These are phyloP conservation scores for Tillandsia fasciculata DNA, from an alignment of 176 grass and related monocot genomes.

Conservation along the genomic window DNA sequence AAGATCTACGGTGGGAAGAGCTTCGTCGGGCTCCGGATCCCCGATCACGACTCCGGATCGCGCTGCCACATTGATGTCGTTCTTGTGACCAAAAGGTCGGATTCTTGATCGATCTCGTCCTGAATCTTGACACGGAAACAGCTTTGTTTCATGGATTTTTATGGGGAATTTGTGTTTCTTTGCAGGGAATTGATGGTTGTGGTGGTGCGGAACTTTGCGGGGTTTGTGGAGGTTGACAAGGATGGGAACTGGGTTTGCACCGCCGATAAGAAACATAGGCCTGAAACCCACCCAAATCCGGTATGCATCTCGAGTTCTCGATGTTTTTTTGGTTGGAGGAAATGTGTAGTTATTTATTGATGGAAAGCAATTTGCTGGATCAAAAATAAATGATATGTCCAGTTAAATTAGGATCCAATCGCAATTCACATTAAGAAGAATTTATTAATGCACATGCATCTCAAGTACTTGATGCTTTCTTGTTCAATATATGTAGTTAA, in stretches of 20 bases:
- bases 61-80: constrained; percentile 80
- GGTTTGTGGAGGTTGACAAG: constrained; percentile 55
- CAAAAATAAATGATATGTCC: no score
- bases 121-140: background rate
- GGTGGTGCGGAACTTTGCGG: constrained; percentile 55
- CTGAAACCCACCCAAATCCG: constrained; percentile 46
- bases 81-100: constrained; percentile 63
- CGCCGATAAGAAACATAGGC: constrained; percentile 53
- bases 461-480: no score
- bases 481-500: no score
- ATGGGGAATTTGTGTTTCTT: constrained; percentile 8
- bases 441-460: background rate
- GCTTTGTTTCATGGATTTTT: constrained; percentile 1
- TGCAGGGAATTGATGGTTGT: constrained; percentile 85
- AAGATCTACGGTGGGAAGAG: constrained; percentile 70
- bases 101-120: background rate
- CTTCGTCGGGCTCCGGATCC: constrained; percentile 88
- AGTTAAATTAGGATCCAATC: no score
- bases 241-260: constrained; percentile 71
- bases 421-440: no score
- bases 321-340: background rate
- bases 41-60: constrained; percentile 59
- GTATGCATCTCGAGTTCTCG: constrained; percentile 26
- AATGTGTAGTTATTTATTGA: background rate
- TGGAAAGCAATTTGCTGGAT: no score